phyloP scores from a whole-genome alignment of 768 basidiomycete species.

The Rhodocollybia butyracea region DNA sequence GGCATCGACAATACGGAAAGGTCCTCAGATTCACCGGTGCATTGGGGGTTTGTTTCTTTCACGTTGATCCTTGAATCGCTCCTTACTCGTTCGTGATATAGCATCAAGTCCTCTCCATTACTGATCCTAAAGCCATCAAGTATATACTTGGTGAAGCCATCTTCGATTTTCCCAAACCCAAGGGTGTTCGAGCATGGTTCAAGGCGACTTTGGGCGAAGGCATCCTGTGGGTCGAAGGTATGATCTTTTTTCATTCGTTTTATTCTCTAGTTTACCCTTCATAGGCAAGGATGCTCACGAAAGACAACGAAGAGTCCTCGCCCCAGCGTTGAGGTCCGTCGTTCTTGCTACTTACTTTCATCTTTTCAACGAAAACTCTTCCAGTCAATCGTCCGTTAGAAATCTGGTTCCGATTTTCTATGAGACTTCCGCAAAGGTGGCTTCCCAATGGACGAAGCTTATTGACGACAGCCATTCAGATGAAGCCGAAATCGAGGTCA shows the following conservation, averaged over 20 bases:
- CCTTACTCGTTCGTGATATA: conserved; percentile 19
- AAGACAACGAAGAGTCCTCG: conserved; percentile 46
- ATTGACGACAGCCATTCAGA: conserved; percentile 38
- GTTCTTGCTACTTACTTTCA: not conserved
- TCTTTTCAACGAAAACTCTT: not conserved
- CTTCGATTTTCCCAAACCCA: conserved; percentile 60
- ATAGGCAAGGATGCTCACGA: conserved; percentile 57
- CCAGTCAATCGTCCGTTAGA: conserved; percentile 51
- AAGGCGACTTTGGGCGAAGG: conserved; percentile 58
- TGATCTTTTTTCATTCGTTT: not conserved
- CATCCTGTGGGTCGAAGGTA: conserved; percentile 64
- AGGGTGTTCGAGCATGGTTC: conserved; percentile 64
- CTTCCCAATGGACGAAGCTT: conserved; percentile 44
- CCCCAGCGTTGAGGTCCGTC: conserved; percentile 53
- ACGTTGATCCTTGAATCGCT: not conserved
- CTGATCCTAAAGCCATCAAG: conserved; percentile 48
- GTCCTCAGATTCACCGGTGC: conserved; percentile 55
- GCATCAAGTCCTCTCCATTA: conserved; percentile 58
- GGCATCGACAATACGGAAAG: conserved; percentile 52
- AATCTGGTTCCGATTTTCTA: conserved; percentile 49
- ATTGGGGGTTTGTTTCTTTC: conserved; percentile 41
- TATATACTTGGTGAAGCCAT: conserved; percentile 54
- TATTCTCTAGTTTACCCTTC: not conserved
- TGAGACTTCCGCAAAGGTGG: conserved; percentile 52
- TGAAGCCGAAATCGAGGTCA: conserved; percentile 49